Conservation (phyloP, 2,329 filamentous ascomycete genomes). For the Conoideocrella luteorostrata region DNA sequence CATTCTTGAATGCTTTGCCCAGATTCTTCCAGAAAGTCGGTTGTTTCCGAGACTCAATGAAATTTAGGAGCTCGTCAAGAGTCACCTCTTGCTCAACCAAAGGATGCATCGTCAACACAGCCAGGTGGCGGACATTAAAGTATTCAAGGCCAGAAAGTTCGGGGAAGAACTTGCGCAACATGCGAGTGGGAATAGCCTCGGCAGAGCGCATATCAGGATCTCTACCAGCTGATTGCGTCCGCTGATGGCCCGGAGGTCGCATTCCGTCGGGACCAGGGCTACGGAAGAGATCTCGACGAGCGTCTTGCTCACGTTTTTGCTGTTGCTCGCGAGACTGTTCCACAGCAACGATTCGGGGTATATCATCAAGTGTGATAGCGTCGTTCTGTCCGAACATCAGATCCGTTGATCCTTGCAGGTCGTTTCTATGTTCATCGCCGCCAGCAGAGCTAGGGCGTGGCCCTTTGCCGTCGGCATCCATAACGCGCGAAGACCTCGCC, state of each 20-base stretch:
- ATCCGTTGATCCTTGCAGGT: conserved; percentile 55
- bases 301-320: conserved; percentile 48
- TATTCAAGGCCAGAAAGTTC: conserved; percentile 93
- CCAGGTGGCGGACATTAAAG: conserved; percentile 93
- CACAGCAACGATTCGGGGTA: conserved; percentile 89
- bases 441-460: conserved; percentile 71
- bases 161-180: conserved; percentile 81
- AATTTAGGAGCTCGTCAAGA: conserved; percentile 83
- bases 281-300: conserved; percentile 58
- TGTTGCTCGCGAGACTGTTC: conserved; percentile 93
- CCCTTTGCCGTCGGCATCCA: conserved; percentile 57
- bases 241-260: conserved; percentile 61
- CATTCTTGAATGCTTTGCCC: conserved; percentile 89
- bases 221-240: conserved; percentile 49
- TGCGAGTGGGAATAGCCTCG: conserved; percentile 48
- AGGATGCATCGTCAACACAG: conserved; percentile 90
- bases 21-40: conserved; percentile 98
- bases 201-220: conserved; percentile 44
- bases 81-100: conserved; percentile 84
- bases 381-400: conserved; percentile 86
- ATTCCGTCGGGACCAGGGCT: conserved; percentile 37
- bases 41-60: conserved; percentile 85
- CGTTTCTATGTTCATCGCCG: conserved; percentile 40
- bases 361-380: conserved; percentile 89
- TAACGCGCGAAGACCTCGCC: conserved; percentile 82